These are phyloP conservation scores for Aspergillus sp. DNA, from an alignment of 2,329 filamentous ascomycete genomes.

Conservation along the genomic window DNA sequence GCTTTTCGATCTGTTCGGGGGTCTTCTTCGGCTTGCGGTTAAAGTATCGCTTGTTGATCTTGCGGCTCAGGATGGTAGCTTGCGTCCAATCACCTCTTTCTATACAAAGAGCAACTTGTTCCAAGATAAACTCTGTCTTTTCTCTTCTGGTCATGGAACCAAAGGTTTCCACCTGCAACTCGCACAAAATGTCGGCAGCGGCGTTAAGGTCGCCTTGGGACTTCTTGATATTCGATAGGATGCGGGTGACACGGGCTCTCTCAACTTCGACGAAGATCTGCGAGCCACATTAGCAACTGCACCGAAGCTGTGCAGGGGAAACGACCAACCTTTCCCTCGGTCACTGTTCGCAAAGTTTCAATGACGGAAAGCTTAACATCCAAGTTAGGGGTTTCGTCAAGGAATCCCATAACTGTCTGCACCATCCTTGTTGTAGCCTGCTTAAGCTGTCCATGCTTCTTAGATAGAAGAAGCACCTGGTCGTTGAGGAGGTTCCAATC, in stretches of 20 bases:
- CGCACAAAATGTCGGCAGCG: conserved; percentile 88
- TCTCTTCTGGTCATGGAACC: conserved; percentile 95
- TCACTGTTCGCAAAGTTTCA: conserved; percentile 91
- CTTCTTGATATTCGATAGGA: conserved; percentile 97
- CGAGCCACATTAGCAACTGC: conserved; percentile 6
- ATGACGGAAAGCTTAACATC: conserved; percentile 92
- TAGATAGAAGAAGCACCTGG: conserved; percentile 90
- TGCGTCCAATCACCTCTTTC: conserved; percentile 95
- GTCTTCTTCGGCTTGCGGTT: conserved; percentile 87
- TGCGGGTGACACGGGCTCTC: conserved; percentile 88
- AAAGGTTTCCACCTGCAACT: conserved; percentile 97
- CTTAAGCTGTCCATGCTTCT: conserved; percentile 99
- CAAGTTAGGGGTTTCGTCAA: conserved; percentile 76
- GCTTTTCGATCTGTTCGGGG: conserved; percentile 82
- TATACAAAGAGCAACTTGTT: conserved; percentile 92
- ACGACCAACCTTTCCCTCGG: conserved; percentile 76
- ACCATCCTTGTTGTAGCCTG: conserved; percentile 99
- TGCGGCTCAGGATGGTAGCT: conserved; percentile 85
- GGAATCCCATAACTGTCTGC: conserved; percentile 87
- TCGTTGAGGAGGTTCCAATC: conserved; percentile 96
- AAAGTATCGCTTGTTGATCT: conserved; percentile 95
- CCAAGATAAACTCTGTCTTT: conserved; percentile 97
- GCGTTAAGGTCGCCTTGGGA: conserved; percentile 85
- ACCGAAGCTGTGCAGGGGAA: not conserved
- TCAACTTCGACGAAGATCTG: conserved; percentile 98